A percentile compares a stretch with the other conserved stretches of the same genome.
These are phyloP conservation scores for Mrakia hoshinonis DNA, from an alignment of 768 basidiomycete species.

Conservation along the genomic window DNA sequence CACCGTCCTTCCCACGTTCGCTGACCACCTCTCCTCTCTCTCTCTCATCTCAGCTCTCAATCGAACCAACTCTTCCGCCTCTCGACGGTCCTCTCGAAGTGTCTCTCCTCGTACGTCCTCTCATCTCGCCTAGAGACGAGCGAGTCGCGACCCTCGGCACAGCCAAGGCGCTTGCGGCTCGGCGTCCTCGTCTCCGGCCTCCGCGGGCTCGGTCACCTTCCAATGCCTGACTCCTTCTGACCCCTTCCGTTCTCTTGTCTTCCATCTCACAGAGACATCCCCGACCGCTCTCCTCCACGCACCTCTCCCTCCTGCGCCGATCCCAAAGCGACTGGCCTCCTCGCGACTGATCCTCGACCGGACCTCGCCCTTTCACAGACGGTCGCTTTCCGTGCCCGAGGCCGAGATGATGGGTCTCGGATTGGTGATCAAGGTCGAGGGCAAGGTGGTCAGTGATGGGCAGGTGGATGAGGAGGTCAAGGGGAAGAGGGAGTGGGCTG, in stretches of 20 bases:
- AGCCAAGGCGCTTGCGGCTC: too few species aligned
- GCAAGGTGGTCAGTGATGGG: neutral
- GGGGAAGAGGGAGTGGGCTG: constrained; percentile 7
- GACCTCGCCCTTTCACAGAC: neutral
- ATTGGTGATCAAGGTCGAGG: neutral
- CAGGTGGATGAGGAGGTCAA: neutral
- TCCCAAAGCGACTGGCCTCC: neutral
- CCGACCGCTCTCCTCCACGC: neutral
- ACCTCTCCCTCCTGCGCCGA: neutral
- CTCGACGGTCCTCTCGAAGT: neutral
- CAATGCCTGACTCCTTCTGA: too few species aligned
- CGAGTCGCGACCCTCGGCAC: too few species aligned
- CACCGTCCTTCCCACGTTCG: too few species aligned
- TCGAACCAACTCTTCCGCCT: neutral
- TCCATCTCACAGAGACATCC: neutral
- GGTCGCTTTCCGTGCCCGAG: neutral
- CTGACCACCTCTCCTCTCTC: neutral
- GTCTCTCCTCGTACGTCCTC: neutral
- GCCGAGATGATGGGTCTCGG: neutral
- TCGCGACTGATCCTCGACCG: neutral
- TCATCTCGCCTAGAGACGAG: too few species aligned
- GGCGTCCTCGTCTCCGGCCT: too few species aligned
- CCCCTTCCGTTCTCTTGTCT: neutral
- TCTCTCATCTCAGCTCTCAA: neutral
- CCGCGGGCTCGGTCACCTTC: too few species aligned